Conservation (phyloP, 495 filamentous ascomycete species). For the Hypoxylon cercidicola region DNA sequence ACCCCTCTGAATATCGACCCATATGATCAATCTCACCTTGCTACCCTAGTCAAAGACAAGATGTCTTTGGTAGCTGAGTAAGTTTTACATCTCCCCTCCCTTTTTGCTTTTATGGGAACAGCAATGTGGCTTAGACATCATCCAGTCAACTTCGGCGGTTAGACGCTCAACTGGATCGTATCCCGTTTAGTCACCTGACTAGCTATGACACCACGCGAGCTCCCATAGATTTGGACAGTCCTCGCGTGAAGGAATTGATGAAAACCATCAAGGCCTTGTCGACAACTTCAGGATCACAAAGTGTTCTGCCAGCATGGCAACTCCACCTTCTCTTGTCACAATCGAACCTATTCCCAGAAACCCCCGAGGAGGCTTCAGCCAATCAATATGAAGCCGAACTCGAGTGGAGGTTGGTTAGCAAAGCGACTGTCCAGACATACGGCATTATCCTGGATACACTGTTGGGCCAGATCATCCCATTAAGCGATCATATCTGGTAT, state of each 20-base stretch:
- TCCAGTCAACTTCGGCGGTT: conserved; percentile 80
- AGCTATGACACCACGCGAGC: conserved; percentile 45
- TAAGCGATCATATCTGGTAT: conserved; percentile 88
- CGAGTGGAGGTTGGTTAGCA: conserved; percentile 87
- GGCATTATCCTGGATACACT: conserved; percentile 78
- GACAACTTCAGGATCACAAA: conserved; percentile 66
- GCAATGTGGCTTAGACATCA: conserved; percentile 29
- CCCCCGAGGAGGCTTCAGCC: conserved; percentile 35
- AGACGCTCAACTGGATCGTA: conserved; percentile 81
- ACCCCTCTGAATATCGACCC: conserved; percentile 31
- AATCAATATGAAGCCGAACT: conserved; percentile 73
- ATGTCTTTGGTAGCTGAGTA: conserved; percentile 79
- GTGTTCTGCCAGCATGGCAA: conserved; percentile 60
- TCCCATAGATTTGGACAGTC: conserved; percentile 45
- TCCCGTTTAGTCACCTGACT: conserved; percentile 57
- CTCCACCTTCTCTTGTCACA: conserved; percentile 69
- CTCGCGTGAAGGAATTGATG: conserved; percentile 65
- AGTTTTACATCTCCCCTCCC: conserved; percentile 45
- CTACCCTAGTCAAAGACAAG: conserved; percentile 20
- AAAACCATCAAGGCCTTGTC: conserved; percentile 74
- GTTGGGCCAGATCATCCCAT: conserved; percentile 79
- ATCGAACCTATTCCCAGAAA: conserved; percentile 57
- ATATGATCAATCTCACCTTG: conserved; percentile 36
- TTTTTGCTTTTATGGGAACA: conserved; percentile 3
- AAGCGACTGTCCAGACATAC: conserved; percentile 86